Base-by-base conservation (phyloP, 169 alveolate species). In the Cyclospora cayetanensis region DNA sequence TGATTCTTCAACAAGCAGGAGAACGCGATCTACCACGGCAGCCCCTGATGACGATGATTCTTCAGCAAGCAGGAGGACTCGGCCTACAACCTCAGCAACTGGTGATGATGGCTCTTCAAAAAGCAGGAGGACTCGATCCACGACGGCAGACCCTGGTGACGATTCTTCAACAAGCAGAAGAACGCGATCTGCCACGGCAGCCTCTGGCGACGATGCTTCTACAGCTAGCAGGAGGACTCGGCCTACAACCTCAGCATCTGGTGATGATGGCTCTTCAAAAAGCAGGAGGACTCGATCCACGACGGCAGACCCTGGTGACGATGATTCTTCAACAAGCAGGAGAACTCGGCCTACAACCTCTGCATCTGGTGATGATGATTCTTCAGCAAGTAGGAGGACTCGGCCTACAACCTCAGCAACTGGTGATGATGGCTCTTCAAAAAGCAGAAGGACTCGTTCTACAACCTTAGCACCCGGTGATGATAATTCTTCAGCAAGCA, bases 361-460 rank as follows among this genome's bases (percentile, higher is more conserved):
- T 46, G n/a, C 60, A 46, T 11, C 60, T 11, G 60, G 15, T n/a
- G n/a, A n/a, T n/a, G n/a, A n/a, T 46, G 60, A 15, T 15, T 15
- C 60, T 11, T 46, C 60, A 11, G 60, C 15, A 46, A 46, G n/a
- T 46, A 46, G 60, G 7, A 7, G 60, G 60, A 46, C 60, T 11
- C 60, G 60, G 15, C 60, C 60, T 46, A 46, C 60, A 7, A 46
- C 60, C n/a, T 11, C 60, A 11, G n/a, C 79, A 66, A 7, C 7
- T 46, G 41, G 31, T 15, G 25, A 4, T n/a, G 79, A 27, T 31
- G 39, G 12, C 1, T 27, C 79, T 27, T 12, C 20, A 0, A 15
- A 7, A 1, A 66, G 79, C 79, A 66, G 79, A 66, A 66, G 79
- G 79, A 66, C 79, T 1, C 50, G 79, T 3, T 27, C 79, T 15